Evolutionary conservation across 306 rosid genomes (phyloP).

Genomic region (Purshia tridentata): DNA sequence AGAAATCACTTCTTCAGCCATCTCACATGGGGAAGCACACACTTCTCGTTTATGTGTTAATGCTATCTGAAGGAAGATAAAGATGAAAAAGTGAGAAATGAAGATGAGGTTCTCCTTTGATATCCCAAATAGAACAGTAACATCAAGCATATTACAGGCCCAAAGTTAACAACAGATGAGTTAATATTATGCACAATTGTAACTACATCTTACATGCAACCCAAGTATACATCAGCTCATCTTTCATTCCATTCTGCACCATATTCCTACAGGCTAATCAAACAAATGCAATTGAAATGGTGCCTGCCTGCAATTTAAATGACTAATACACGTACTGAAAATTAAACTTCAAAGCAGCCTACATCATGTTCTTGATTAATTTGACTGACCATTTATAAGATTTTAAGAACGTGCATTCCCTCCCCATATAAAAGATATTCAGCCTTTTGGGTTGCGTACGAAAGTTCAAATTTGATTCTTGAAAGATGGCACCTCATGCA

Average conservation of each 20-base stretch:
- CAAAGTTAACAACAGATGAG: not conserved
- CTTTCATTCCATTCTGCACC: not conserved
- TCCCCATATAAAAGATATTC: not conserved
- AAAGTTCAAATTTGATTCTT: not conserved
- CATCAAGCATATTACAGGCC: not conserved
- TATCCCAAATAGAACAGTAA: not conserved
- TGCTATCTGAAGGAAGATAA: slow-evolving; percentile 43
- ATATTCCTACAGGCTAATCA: slow-evolving; percentile 2
- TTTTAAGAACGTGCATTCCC: no score
- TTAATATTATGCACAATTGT: not conserved
- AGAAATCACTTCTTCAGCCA: slow-evolving; percentile 60
- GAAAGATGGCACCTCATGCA: not conserved
- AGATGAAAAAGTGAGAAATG: not conserved
- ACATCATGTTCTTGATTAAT: not conserved
- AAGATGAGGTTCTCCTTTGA: not conserved
- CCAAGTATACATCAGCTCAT: not conserved
- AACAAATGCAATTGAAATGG: slow-evolving; percentile 1
- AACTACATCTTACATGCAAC: not conserved
- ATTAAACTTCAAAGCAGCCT: not conserved
- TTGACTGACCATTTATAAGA: not conserved
- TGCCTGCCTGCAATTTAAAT: not conserved
- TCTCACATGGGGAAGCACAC: slow-evolving; percentile 53
- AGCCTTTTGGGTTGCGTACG: not conserved
- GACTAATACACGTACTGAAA: not conserved
- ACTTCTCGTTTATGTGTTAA: slow-evolving; percentile 40